These are phyloP conservation scores for Martensiomyces pterosporus DNA, from an alignment of 192 early-diverging fungal species.

Conservation along the genomic window DNA sequence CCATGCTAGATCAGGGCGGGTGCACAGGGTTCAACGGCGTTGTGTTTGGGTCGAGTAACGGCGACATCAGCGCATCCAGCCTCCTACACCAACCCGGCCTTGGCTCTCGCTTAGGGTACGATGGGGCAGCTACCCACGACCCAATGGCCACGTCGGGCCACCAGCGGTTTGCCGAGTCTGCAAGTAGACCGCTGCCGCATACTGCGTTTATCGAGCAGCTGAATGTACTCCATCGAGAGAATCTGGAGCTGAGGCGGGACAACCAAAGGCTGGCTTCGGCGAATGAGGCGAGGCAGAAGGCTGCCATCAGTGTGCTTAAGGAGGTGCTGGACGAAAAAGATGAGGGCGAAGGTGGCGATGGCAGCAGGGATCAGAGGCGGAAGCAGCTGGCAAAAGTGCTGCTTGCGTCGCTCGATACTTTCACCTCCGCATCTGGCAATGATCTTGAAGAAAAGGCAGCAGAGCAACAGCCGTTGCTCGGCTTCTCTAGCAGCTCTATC, in stretches of 20 bases:
- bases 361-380: background rate
- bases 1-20: slow-evolving; percentile 15
- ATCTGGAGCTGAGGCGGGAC: slow-evolving; percentile 17
- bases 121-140: slow-evolving; percentile 1
- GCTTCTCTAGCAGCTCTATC: background rate
- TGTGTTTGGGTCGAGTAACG: slow-evolving; percentile 22
- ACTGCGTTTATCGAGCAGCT: slow-evolving; percentile 4
- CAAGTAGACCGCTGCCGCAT: background rate
- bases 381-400: slow-evolving; percentile 27
- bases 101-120: slow-evolving; percentile 4
- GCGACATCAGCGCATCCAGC: background rate
- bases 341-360: background rate
- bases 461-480: slow-evolving; percentile 1
- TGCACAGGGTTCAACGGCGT: slow-evolving; percentile 36
- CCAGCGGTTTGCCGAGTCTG: background rate
- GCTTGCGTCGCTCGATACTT: slow-evolving; percentile 25
- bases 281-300: slow-evolving; percentile 19
- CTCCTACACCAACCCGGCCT: background rate
- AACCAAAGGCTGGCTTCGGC: slow-evolving; percentile 20
- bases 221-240: slow-evolving; percentile 19
- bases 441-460: slow-evolving; percentile 1
- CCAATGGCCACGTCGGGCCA: background rate
- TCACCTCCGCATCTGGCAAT: slow-evolving; percentile 1
- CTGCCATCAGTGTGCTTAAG: slow-evolving; percentile 18
- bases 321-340: slow-evolving; percentile 6